Evolutionary conservation across 257 asterid genomes (phyloP), one percentile per base, ranked within the genome.

Genomic region (Eustoma russellianum): DNA sequence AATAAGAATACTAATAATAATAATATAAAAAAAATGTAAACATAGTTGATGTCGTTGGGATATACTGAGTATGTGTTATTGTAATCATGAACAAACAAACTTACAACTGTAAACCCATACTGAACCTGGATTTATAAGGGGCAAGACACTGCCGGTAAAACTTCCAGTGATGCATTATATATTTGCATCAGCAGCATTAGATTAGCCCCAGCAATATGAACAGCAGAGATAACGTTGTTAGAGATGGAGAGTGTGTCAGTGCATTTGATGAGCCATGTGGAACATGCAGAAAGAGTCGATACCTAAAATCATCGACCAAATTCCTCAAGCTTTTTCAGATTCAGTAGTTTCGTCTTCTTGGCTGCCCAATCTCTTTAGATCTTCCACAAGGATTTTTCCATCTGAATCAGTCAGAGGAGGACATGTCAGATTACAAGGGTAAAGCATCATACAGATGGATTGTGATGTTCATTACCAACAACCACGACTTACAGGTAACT

Each of bases 341-440:
- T 77, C 88, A 12, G 63, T 78, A 46, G 65, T 56, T 48, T 64
- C 69, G 10, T 82, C 93, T 53, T 79, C 96, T 72, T 65, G 71
- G 41, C 83, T 70, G 56, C 86, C 94, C 61, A 90, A 70, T 79
- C 74, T 86, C 57, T 86, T 70, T 46, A 90, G 80, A 68, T 90
- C 97, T 71, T 86, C 94, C 74, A 90, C 97, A 4, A 79, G 88
- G 61, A 90, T 86, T 64, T 90, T 90, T 50, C 97, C 97, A 1
- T 90, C 97, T 90, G 88, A 53, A 46, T 15, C 52, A 63, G 57
- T 66, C 15, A 49, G 19, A 62, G 41, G 61, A 46, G 56, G 53
- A 43, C 52, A 33, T 41, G n/a, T 28, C 18, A 40, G 54, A 5
- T 17, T 5, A 33, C 17, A 17, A 46, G 18, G 33, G 33, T 13